These are phyloP conservation scores for Peronospora farinosa DNA, from an alignment of 352 stramenopile genomes.

Conservation along the genomic window DNA sequence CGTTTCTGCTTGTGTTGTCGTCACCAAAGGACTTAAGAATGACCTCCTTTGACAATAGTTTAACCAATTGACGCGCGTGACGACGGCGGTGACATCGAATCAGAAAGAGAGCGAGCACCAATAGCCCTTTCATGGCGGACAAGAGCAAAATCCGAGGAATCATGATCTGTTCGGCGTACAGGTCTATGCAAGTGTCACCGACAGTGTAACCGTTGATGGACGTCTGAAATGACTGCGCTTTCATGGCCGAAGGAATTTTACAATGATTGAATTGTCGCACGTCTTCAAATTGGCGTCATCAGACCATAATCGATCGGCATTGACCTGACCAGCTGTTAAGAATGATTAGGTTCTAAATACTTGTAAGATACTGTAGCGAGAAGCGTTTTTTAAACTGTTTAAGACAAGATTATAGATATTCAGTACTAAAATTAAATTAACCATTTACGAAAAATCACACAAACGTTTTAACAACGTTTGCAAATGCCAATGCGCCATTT, in stretches of 20 bases:
- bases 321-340: neutral
- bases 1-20: conserved; percentile 10
- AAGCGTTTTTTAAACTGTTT: no score
- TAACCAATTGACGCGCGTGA: conserved; percentile 13
- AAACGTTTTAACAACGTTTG: no score
- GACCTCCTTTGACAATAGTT: conserved; percentile 18
- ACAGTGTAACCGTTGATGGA: conserved; percentile 13
- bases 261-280: no score
- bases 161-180: conserved; percentile 40
- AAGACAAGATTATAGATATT: no score
- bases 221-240: conserved; percentile 14
- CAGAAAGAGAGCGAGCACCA: conserved; percentile 10
- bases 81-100: conserved; percentile 9
- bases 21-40: conserved; percentile 10
- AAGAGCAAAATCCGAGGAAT: conserved; percentile 38
- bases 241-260: neutral
- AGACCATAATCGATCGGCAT: neutral
- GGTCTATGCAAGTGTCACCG: conserved; percentile 29
- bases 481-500: no score
- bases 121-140: conserved; percentile 20
- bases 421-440: no score
- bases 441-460: no score
- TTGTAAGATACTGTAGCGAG: no score
- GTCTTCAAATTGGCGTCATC: no score
- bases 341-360: no score